A percentile compares a stretch with the other conserved stretches of the same genome.
Conservation (phyloP, 495 filamentous ascomycete genomes). For the Aspergillus indologenus region DNA sequence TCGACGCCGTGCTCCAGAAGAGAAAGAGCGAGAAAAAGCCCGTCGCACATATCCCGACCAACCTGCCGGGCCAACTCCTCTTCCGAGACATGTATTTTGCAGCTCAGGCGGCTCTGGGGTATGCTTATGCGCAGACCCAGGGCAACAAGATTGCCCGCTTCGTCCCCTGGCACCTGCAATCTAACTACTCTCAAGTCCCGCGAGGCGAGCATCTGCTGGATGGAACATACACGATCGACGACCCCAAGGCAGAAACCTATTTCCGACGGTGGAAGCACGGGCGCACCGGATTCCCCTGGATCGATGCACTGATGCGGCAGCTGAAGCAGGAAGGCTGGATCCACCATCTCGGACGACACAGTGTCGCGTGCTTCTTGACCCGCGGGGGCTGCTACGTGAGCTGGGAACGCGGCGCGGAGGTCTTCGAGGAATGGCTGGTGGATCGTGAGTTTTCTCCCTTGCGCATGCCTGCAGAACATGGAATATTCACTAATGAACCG, state of each 20-base stretch:
- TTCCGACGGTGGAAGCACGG: constrained; percentile 64
- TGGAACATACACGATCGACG: constrained; percentile 54
- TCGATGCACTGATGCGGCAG: constrained; percentile 74
- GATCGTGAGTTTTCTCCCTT: constrained; percentile 41
- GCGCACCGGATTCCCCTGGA: constrained; percentile 67
- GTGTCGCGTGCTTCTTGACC: constrained; percentile 70
- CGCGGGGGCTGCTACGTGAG: constrained; percentile 68
- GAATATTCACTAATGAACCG: neutral
- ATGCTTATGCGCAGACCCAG: constrained; percentile 52
- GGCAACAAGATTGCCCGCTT: constrained; percentile 61
- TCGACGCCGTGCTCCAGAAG: constrained; percentile 50
- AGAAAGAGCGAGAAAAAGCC: constrained; percentile 44
- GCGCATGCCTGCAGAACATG: neutral
- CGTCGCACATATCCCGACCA: constrained; percentile 54
- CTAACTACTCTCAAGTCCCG: constrained; percentile 37
- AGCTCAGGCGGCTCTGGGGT: constrained; percentile 62
- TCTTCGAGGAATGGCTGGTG: constrained; percentile 68
- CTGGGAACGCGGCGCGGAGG: constrained; percentile 71
- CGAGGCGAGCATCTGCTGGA: constrained; percentile 8
- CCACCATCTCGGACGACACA: constrained; percentile 68
- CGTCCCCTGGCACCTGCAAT: constrained; percentile 68
- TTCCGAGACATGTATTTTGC: constrained; percentile 79
- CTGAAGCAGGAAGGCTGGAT: constrained; percentile 69
- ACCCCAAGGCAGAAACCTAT: constrained; percentile 53
- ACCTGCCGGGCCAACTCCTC: constrained; percentile 63